Conservation (phyloP, 768 basidiomycete species). For the Myochromella boudieri region DNA sequence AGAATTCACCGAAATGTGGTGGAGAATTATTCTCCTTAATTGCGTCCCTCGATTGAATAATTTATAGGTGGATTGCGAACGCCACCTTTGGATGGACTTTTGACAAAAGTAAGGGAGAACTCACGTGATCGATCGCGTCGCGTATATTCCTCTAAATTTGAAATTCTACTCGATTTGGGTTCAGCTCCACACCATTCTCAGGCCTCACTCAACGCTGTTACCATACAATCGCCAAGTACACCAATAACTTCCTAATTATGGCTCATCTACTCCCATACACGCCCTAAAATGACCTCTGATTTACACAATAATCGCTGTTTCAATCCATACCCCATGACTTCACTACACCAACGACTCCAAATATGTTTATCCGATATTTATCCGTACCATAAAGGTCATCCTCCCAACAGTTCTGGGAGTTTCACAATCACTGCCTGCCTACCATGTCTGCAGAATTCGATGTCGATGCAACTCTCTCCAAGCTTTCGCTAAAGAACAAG, state of each 20-base stretch:
- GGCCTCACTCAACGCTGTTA: too few species aligned
- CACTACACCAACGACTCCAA: neutral
- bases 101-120: neutral
- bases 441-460: conserved; percentile 30
- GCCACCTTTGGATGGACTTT: conserved; percentile 26
- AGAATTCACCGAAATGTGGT: conserved; percentile 4
- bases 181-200: too few species aligned
- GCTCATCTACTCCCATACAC: too few species aligned
- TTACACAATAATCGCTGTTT: conserved; percentile 3
- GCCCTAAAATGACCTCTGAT: neutral
- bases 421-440: neutral
- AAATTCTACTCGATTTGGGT: too few species aligned
- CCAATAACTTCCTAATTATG: too few species aligned
- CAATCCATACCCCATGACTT: neutral
- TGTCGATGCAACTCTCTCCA: conserved; percentile 34
- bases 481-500: conserved; percentile 38
- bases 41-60: conserved; percentile 3
- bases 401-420: neutral
- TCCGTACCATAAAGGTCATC: conserved; percentile 20
- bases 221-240: too few species aligned
- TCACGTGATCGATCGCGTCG: conserved; percentile 21
- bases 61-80: conserved; percentile 33
- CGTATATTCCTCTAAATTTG: conserved; percentile 2
- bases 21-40: conserved; percentile 12
- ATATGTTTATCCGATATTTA: conserved; percentile 21